Base-by-base conservation (phyloP, 1,139 yeast genomes). In the Candida pseudoviswanathii region DNA sequence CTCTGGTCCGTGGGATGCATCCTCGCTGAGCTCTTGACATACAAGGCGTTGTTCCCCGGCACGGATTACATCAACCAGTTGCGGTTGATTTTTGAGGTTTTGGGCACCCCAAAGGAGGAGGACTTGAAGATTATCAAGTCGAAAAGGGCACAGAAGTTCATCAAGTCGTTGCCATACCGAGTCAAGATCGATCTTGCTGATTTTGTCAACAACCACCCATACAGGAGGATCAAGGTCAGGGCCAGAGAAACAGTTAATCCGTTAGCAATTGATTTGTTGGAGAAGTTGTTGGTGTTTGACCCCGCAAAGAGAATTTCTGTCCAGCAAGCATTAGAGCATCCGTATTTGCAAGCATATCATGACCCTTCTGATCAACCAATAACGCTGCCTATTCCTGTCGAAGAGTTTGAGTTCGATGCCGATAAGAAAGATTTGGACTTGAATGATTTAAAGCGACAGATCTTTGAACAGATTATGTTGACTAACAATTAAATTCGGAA, bases 1-100 rank as follows among this genome's bases (percentile, higher is more conserved):
- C 85, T 92, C 53, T 94, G 99, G 99, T 86, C 96, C 1, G 92
- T 91, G 41, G 99, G 99, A 3, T 94, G 99, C 67, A 92, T 94
- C 49, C 71, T 94, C 51, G 98, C 97, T 0, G 99, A 94, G 67
- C 86, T 94, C 89, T 75, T 91, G 43, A 76, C 85, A 49, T 90
- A 96, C 37, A 79, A 87, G 60, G 97, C 99, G 1, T 71, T 94
- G 25, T 90, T 94, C 67, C 98, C 98, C 0, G 99, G 99, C 2
- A 81, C 88, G 59, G 99, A 94, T 71, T 94, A 91, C 71, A 89
- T 91, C 57, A 89, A 91, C 67, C 99, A 94, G 66, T 73, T 94
- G 57, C 79, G 89, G 75, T 76, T 91, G 50, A 91, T 94, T 50
- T 85, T 94, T 75, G 96, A 90, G 63, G 84, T 91, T 2, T 72